A percentile compares a stretch with the other conserved stretches of the same genome.
phyloP scores from a whole-genome alignment of 352 stramenopile genomes.

The Thalassiosira pacifica region DNA sequence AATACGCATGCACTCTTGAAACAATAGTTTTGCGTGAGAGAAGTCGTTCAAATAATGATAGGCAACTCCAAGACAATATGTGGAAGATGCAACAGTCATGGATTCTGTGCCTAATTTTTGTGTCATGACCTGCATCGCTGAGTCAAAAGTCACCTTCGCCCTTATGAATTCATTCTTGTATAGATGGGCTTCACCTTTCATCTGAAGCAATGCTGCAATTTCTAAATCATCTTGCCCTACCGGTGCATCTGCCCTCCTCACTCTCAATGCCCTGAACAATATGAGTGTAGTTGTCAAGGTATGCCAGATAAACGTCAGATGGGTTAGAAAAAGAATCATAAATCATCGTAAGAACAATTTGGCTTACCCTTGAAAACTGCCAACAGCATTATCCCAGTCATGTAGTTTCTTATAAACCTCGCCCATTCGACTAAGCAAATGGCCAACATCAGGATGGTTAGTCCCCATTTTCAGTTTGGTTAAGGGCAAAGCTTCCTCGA shows the following conservation, averaged over 20 bases:
- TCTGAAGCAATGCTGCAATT: constrained; percentile 62
- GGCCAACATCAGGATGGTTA: constrained; percentile 55
- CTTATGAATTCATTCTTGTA: constrained; percentile 68
- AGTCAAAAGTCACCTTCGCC: constrained; percentile 70
- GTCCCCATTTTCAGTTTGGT: constrained; percentile 67
- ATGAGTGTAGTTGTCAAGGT: background rate
- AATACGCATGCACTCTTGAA: constrained; percentile 68
- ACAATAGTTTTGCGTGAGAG: constrained; percentile 60
- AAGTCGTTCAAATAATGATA: constrained; percentile 65
- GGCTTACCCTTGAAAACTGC: constrained; percentile 72
- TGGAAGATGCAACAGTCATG: constrained; percentile 44
- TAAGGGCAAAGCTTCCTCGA: constrained; percentile 67
- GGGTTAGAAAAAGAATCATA: background rate
- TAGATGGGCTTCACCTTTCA: constrained; percentile 68
- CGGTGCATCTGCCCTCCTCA: constrained; percentile 42
- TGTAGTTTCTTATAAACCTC: constrained; percentile 67
- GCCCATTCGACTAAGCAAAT: constrained; percentile 67
- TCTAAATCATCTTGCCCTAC: constrained; percentile 51
- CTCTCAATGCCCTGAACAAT: constrained; percentile 58
- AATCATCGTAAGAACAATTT: background rate
- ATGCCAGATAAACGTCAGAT: background rate
- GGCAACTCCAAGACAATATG: constrained; percentile 66
- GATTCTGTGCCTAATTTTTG: constrained; percentile 42
- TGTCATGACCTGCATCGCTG: constrained; percentile 57
- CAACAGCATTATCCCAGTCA: constrained; percentile 76